phyloP scores from a whole-genome alignment of 176 grass and related monocot species.

The Bonia amplexicaulis region DNA sequence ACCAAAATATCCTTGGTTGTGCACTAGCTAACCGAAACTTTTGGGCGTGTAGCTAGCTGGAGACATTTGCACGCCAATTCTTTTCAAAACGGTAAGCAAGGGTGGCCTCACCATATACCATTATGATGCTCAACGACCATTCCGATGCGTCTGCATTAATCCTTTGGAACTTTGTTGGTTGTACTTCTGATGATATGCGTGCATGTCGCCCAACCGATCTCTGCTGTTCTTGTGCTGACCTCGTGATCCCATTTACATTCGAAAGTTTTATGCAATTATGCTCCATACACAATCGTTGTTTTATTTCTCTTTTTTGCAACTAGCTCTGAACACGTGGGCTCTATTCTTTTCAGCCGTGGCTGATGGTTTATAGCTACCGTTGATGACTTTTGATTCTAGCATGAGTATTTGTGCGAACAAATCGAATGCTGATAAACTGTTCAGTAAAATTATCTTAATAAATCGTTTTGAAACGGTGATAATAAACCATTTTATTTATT shows the following conservation, averaged over 20 bases:
- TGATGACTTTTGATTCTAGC: too few relatives aligned
- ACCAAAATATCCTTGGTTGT: too few relatives aligned
- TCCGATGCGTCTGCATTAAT: neutral
- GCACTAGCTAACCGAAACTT: neutral
- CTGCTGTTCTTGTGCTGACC: neutral
- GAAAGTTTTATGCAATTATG: neutral
- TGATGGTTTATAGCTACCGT: too few relatives aligned
- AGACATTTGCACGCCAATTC: neutral
- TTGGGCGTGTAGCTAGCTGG: neutral
- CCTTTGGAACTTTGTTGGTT: neutral
- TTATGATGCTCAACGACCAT: slow-evolving; percentile 1
- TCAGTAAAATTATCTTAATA: too few relatives aligned
- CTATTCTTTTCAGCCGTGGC: too few relatives aligned
- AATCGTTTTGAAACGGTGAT: too few relatives aligned
- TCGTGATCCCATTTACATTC: slow-evolving; percentile 7
- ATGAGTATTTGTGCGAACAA: too few relatives aligned
- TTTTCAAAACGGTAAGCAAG: neutral
- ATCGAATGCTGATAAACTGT: too few relatives aligned
- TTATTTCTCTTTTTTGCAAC: neutral
- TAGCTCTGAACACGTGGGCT: neutral
- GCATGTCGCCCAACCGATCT: neutral
- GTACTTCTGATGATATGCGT: slow-evolving; percentile 6
- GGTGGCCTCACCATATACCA: neutral
- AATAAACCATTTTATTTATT: too few relatives aligned
- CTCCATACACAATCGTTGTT: neutral